Evolutionary conservation across 2,329 filamentous ascomycete genomes (phyloP).

Genomic region (Phialophora expanda): DNA sequence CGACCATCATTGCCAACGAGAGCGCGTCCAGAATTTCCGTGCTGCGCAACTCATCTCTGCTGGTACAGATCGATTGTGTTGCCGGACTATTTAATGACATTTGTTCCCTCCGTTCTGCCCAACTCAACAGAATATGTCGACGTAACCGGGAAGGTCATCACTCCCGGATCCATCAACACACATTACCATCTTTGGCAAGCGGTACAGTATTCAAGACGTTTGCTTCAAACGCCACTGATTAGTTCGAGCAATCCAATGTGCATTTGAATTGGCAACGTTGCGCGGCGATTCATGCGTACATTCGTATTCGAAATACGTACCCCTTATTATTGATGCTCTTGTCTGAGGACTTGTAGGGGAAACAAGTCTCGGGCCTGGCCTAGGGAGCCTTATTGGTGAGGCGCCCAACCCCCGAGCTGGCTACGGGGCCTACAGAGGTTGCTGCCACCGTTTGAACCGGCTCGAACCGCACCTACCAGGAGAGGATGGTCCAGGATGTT

Average conservation of each 20-base stretch:
- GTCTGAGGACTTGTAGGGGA: too few species aligned
- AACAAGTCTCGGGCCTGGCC: too few species aligned
- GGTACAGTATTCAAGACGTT: conserved; percentile 59
- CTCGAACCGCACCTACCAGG: too few species aligned
- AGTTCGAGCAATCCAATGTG: neutral
- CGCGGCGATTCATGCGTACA: too few species aligned
- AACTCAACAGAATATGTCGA: conserved; percentile 41
- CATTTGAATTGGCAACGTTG: too few species aligned
- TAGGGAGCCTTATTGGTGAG: too few species aligned
- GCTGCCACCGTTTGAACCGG: too few species aligned
- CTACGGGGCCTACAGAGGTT: too few species aligned
- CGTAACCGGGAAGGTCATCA: conserved; percentile 42
- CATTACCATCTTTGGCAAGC: conserved; percentile 54
- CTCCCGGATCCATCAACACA: conserved; percentile 42
- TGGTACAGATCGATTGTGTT: neutral
- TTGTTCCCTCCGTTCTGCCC: neutral
- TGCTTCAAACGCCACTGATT: conserved; percentile 52
- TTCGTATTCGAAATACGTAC: too few species aligned
- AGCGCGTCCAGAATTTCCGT: neutral
- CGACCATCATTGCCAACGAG: neutral
- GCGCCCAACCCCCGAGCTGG: too few species aligned
- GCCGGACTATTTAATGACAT: neutral
- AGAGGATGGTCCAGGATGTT: too few species aligned
- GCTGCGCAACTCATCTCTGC: neutral
- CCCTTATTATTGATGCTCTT: too few species aligned